These are phyloP conservation scores for Wickerhamiella cacticola DNA, from an alignment of 805 yeast species.

Conservation along the genomic window DNA sequence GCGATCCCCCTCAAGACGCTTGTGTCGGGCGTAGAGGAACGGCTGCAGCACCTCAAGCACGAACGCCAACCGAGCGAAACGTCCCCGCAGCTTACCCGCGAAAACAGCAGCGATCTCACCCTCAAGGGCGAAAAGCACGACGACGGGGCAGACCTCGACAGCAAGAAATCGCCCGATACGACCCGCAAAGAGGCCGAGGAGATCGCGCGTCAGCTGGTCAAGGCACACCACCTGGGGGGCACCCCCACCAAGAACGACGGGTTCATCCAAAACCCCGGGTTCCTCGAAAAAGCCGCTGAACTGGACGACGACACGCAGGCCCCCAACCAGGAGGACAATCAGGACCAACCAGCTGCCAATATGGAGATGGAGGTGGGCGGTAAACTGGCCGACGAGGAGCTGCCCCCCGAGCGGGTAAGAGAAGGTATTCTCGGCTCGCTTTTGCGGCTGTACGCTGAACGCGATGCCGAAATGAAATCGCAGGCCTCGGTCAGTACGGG, in stretches of 20 bases:
- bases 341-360: neutral
- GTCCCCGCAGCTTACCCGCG: constrained; percentile 9
- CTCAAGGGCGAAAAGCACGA: constrained; percentile 13
- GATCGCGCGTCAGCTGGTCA: constrained; percentile 21
- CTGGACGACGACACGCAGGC: constrained; percentile 12
- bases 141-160: constrained; percentile 5
- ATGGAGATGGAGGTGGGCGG: constrained; percentile 12
- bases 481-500: neutral
- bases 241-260: constrained; percentile 12
- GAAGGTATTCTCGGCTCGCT: constrained; percentile 80
- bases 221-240: constrained; percentile 16
- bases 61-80: constrained; percentile 7
- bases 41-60: constrained; percentile 19
- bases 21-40: constrained; percentile 17
- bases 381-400: constrained; percentile 27
- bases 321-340: neutral
- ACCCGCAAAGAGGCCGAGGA: constrained; percentile 19
- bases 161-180: constrained; percentile 5
- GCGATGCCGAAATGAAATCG: constrained; percentile 17
- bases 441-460: constrained; percentile 46
- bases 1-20: constrained; percentile 7
- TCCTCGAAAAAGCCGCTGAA: constrained; percentile 14
- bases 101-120: neutral
- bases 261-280: constrained; percentile 14
- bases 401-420: constrained; percentile 54